phyloP scores from a whole-genome alignment of 208 protist genomes.

The Hexamita inflata region DNA sequence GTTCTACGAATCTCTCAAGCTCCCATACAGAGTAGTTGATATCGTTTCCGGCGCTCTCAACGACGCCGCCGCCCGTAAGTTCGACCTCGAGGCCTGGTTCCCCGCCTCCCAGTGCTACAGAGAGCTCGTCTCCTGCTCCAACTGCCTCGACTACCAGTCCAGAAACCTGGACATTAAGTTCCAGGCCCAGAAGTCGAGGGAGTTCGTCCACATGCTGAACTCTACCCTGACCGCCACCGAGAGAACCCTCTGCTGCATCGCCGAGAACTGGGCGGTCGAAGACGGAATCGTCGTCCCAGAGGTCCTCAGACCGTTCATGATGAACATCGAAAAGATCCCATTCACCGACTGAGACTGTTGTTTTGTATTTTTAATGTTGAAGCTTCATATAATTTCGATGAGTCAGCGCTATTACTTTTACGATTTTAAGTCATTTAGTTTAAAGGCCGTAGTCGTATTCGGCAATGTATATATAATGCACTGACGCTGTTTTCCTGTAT shows the following conservation, averaged over 20 bases:
- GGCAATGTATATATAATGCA: too few relatives aligned
- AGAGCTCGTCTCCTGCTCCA: constrained; percentile 99
- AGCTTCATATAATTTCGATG: too few relatives aligned
- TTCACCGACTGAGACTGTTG: too few relatives aligned
- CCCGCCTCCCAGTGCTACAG: constrained; percentile 76
- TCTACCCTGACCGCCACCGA: constrained; percentile 76
- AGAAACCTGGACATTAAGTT: constrained; percentile 58
- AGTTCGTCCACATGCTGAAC: constrained; percentile 99
- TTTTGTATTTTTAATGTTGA: too few relatives aligned
- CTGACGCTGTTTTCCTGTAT: too few relatives aligned
- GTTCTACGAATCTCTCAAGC: constrained; percentile 70
- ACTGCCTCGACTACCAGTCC: constrained; percentile 98
- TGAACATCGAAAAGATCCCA: too few relatives aligned
- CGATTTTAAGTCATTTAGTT: too few relatives aligned
- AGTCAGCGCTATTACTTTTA: too few relatives aligned
- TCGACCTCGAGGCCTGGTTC: constrained; percentile 98
- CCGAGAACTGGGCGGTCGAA: constrained; percentile 95
- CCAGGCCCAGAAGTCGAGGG: constrained; percentile 32
- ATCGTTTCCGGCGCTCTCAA: constrained; percentile 81
- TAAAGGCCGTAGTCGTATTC: too few relatives aligned
- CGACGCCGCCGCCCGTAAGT: constrained; percentile 97
- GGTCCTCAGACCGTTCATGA: constrained; percentile 57
- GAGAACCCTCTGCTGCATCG: constrained; percentile 92
- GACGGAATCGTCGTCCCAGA: constrained; percentile 62
- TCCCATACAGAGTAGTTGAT: constrained; percentile 74